Percentiles rank a stretch among this genome's conserved stretches.
Evolutionary conservation across 2,329 filamentous ascomycete species (phyloP).

Genomic region (Aureobasidium vineae): DNA sequence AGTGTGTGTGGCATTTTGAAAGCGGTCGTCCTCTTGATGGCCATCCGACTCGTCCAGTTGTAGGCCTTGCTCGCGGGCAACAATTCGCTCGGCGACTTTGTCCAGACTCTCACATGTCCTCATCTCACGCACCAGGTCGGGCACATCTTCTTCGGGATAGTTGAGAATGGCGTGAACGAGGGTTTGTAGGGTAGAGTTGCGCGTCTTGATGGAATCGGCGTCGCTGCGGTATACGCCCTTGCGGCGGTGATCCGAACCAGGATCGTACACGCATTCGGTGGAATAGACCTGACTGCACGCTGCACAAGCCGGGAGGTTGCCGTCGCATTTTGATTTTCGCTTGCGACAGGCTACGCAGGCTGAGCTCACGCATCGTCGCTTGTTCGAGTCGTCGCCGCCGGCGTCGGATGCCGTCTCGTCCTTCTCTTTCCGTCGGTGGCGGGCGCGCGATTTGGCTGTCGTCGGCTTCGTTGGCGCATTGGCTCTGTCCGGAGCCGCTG

Average conservation of each 20-base stretch:
- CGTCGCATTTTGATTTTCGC: constrained; percentile 65
- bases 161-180: constrained; percentile 91
- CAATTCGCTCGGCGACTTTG: constrained; percentile 60
- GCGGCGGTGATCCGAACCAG: constrained; percentile 90
- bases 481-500: neutral
- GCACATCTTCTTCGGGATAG: constrained; percentile 81
- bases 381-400: constrained; percentile 42
- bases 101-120: constrained; percentile 77
- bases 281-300: constrained; percentile 94
- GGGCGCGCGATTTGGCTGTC: constrained; percentile 21
- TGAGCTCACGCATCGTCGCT: constrained; percentile 45
- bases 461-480: neutral
- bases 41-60: constrained; percentile 45
- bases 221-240: constrained; percentile 98
- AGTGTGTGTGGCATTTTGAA: constrained; percentile 42
- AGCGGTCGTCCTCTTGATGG: constrained; percentile 37
- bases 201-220: constrained; percentile 80
- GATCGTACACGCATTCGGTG: constrained; percentile 90
- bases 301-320: constrained; percentile 84
- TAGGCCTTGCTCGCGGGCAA: constrained; percentile 53
- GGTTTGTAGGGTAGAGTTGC: constrained; percentile 84
- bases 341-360: constrained; percentile 40
- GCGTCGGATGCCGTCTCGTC: constrained; percentile 27
- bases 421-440: constrained; percentile 27
- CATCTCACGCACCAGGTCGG: constrained; percentile 77